Evolutionary conservation across 768 basidiomycete genomes (phyloP).

Genomic region (Rhodotorula toruloides): DNA sequence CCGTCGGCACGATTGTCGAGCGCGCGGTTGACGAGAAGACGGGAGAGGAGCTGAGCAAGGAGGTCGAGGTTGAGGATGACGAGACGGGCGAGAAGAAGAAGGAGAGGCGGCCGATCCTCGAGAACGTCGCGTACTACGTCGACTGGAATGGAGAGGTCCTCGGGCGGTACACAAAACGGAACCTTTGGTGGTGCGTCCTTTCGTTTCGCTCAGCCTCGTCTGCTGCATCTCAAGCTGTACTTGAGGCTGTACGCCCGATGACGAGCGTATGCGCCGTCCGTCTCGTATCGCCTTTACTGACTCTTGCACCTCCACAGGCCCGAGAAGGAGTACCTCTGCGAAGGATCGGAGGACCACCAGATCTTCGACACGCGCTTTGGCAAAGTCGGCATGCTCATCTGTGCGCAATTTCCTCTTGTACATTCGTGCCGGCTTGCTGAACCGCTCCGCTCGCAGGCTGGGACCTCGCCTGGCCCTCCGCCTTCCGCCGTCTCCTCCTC

Average conservation of each 20-base stretch:
- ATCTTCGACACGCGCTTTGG: conserved; percentile 40
- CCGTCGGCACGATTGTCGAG: conserved; percentile 41
- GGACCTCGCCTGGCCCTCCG: conserved; percentile 25
- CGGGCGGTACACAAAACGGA: conserved; percentile 27
- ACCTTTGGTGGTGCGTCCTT: conserved; percentile 6
- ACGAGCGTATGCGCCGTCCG: not conserved
- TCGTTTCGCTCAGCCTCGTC: too few species aligned
- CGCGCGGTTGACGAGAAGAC: conserved; percentile 9
- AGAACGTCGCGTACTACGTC: conserved; percentile 41
- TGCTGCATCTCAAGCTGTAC: too few species aligned
- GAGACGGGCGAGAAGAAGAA: not conserved
- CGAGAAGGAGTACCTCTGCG: conserved; percentile 38
- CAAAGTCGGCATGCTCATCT: conserved; percentile 35
- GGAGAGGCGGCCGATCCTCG: conserved; percentile 17
- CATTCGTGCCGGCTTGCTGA: not conserved
- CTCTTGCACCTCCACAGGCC: conserved; percentile 18
- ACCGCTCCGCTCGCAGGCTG: conserved; percentile 2
- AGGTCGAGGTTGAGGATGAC: conserved; percentile 1
- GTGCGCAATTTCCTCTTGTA: conserved; percentile 1
- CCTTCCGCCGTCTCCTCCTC: conserved; percentile 12
- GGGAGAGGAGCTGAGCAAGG: conserved; percentile 11
- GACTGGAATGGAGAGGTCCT: conserved; percentile 29
- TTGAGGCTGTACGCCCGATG: not conserved
- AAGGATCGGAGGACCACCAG: conserved; percentile 30
- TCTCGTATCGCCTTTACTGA: not conserved